Evolutionary conservation across 31 red algal genomes (phyloP), one percentile per base, ranked within the genome.

Genomic region (Porphyra umbilicalis): DNA sequence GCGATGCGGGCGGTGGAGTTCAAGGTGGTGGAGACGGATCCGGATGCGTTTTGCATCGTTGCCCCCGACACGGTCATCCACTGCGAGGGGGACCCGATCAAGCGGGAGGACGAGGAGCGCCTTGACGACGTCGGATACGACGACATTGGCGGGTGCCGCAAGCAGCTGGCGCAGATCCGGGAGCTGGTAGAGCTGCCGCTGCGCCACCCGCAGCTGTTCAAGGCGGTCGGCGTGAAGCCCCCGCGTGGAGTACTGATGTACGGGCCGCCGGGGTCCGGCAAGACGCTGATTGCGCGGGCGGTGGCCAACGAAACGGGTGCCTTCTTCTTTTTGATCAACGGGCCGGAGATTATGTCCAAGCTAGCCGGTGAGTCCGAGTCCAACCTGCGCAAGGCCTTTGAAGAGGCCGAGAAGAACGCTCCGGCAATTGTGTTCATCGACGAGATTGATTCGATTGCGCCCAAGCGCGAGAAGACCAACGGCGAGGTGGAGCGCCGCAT

Each of bases 401-500:
- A 97, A 79, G 95, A 95, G 76, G 98, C 98, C 34, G 93, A 95
- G 83, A 94, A 95, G 79, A 99, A 97, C 32, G 92, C 98, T n/a
- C 98, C 98, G 8, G 85, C 98, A 20, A 99, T 99, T 85, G 95
- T 99, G 80, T 99, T 99, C 71, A 99, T 99, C 83, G 98, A 99
- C 85, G 98, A 99, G 77, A 86, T 99, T 40, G 98, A 99, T 80
- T 93, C 95, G 32, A 95, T 99, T 75, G 98, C 92, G 25, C 92
- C 95, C 34, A 99, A 99, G 85, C 85, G 98, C 35, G 94, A 99
- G 84, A 95, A 99, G 90, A 94, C 98, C 8, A 89, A 97, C 38
- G 94, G 92, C 77, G 98, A 95, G 77, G 93, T 94, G 35, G 95
- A 97, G 77, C 90, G 93, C 16, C 89, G 95, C 79, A 97, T 99